A percentile compares a stretch with the other conserved stretches of the same genome.
Conservation (phyloP, 441 rosid genomes). For the Sinapis alba region DNA sequence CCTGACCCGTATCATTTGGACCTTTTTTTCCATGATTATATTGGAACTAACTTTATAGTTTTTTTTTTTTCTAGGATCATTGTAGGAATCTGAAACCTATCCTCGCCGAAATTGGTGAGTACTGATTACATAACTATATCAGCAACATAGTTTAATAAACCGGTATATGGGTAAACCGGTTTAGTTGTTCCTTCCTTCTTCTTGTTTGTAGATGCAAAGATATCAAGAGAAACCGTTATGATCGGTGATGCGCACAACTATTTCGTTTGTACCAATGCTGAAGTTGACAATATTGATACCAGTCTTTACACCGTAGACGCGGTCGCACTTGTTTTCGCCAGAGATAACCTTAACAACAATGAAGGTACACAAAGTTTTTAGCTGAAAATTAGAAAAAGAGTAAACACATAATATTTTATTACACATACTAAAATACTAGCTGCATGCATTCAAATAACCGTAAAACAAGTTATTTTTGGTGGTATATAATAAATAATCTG, state of each 20-base stretch:
- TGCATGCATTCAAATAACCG: neutral
- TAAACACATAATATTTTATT: neutral
- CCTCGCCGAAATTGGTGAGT: neutral
- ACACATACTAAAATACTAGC: neutral
- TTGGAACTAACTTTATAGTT: neutral
- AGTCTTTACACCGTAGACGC: slow-evolving; percentile 37
- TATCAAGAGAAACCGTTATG: slow-evolving; percentile 47
- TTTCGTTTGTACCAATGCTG: slow-evolving; percentile 32
- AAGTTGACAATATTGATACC: neutral
- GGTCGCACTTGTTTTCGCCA: slow-evolving; percentile 57
- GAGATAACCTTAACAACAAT: slow-evolving; percentile 41
- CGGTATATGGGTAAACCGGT: neutral
- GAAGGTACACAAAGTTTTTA: slow-evolving; percentile 36
- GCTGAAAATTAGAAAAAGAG: neutral
- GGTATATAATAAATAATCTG: neutral
- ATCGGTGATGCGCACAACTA: slow-evolving; percentile 51
- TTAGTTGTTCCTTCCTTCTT: neutral
- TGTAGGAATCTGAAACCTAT: neutral
- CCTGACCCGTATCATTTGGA: neutral
- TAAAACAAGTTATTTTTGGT: neutral
- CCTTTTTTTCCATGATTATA: neutral
- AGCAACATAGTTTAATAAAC: neutral
- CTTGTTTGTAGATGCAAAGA: neutral
- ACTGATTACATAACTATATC: neutral
- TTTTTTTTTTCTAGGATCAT: neutral